Conservation (phyloP, 306 rosid species). For the Abrus pulchellus region DNA sequence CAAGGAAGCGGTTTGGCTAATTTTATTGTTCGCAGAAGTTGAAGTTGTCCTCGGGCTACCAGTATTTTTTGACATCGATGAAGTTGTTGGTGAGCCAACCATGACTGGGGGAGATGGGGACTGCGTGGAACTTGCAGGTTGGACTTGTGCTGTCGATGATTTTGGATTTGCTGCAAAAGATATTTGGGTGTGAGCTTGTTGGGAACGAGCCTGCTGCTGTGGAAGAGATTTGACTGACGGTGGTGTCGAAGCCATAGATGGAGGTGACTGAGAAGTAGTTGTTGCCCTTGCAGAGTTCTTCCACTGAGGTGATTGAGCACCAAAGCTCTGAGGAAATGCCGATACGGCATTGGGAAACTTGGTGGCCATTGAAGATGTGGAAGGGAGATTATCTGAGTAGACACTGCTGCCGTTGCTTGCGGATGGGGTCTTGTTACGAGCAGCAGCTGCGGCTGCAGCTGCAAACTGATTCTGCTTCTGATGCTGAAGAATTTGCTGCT, state of each 20-base stretch:
- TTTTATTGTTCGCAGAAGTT: conserved; percentile 68
- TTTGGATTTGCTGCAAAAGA: conserved; percentile 84
- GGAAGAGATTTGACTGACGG: conserved; percentile 65
- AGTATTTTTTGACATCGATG: conserved; percentile 83
- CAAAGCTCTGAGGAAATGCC: conserved; percentile 75
- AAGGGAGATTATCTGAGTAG: conserved; percentile 76
- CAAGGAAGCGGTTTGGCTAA: conserved; percentile 69
- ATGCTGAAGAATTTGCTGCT: conserved; percentile 69
- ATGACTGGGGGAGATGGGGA: conserved; percentile 81
- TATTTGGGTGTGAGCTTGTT: conserved; percentile 80
- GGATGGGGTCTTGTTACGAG: conserved; percentile 66
- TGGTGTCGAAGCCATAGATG: conserved; percentile 72
- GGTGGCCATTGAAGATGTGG: conserved; percentile 70
- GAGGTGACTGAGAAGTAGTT: conserved; percentile 63
- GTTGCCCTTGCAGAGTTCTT: conserved; percentile 72
- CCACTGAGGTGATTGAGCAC: conserved; percentile 91
- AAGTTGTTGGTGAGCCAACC: conserved; percentile 89
- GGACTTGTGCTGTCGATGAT: conserved; percentile 68
- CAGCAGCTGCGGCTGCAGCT: conserved; percentile 60
- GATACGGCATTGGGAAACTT: conserved; percentile 82
- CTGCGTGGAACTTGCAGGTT: conserved; percentile 69
- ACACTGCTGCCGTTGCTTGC: conserved; percentile 72
- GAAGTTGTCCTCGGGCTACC: conserved; percentile 92
- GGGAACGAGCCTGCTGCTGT: conserved; percentile 79
- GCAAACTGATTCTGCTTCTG: conserved; percentile 73